A percentile compares a stretch with the other conserved stretches of the same genome.
Evolutionary conservation across 75 land plant genomes (phyloP).

Genomic region (Pinus albicaulis): DNA sequence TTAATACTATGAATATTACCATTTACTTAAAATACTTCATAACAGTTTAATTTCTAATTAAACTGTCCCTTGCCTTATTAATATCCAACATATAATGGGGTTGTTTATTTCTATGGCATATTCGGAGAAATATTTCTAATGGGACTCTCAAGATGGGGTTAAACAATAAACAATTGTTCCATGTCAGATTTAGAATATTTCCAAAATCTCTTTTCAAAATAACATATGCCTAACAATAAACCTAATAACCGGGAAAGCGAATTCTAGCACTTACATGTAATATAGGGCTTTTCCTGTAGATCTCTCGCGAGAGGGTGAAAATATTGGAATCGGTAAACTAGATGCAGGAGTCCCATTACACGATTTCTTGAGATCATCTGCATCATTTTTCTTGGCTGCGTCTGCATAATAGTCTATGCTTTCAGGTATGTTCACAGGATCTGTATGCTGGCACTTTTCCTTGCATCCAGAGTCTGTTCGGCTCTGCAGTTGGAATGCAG

Average conservation of each 20-base stretch:
- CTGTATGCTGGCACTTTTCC: neutral
- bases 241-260: neutral
- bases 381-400: neutral
- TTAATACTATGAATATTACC: too few species aligned
- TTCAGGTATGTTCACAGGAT: neutral
- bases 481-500: neutral
- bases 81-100: too few species aligned
- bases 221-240: too few species aligned
- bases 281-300: conserved; percentile 24
- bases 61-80: neutral
- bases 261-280: conserved; percentile 32
- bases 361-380: neutral
- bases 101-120: too few species aligned
- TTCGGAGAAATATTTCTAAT: too few species aligned
- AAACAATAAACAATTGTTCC: too few species aligned
- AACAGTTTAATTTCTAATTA: too few species aligned
- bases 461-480: neutral
- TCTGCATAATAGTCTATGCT: neutral
- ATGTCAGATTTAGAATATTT: too few species aligned
- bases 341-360: neutral
- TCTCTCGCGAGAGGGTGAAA: neutral
- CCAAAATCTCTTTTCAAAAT: too few species aligned
- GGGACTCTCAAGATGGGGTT: too few species aligned
- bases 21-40: too few species aligned
- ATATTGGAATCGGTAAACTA: conserved; percentile 34